Evolutionary conservation across 2,329 filamentous ascomycete species (phyloP).

Genomic region (Purpureocillium takamizusanense): DNA sequence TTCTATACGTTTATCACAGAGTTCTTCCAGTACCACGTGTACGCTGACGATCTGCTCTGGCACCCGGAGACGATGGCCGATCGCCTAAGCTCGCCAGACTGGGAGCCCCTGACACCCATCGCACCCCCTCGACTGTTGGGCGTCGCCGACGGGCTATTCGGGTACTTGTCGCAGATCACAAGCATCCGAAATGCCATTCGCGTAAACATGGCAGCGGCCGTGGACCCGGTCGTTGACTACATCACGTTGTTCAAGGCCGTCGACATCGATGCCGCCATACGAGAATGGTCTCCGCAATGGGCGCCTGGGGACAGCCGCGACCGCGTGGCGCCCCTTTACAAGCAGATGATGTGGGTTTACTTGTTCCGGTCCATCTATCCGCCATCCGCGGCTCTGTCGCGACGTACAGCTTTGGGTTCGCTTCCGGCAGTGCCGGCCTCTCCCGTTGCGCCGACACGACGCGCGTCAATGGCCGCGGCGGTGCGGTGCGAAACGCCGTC

Average conservation of each 20-base stretch:
- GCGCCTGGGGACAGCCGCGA: constrained; percentile 47
- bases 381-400: constrained; percentile 25
- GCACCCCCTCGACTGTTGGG: constrained; percentile 58
- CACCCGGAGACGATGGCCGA: constrained; percentile 29
- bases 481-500: constrained; percentile 7
- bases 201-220: constrained; percentile 48
- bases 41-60: constrained; percentile 52
- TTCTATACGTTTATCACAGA: constrained; percentile 59
- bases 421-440: constrained; percentile 12
- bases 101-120: constrained; percentile 31
- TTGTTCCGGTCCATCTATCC: constrained; percentile 53
- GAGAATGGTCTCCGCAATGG: constrained; percentile 62
- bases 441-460: constrained; percentile 14
- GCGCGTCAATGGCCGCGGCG: constrained; percentile 26
- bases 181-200: constrained; percentile 68
- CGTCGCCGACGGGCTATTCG: constrained; percentile 73
- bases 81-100: constrained; percentile 33
- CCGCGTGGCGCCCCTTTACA: constrained; percentile 48
- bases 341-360: constrained; percentile 59
- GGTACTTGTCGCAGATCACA: constrained; percentile 70
- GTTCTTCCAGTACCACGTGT: constrained; percentile 79
- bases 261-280: constrained; percentile 66
- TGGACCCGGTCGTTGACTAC: constrained; percentile 66
- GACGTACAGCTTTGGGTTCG: constrained; percentile 20
- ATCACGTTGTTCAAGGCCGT: constrained; percentile 62